Base-by-base conservation (phyloP, 2,329 filamentous ascomycete species). In the Neopestalotiopsis rosae region DNA sequence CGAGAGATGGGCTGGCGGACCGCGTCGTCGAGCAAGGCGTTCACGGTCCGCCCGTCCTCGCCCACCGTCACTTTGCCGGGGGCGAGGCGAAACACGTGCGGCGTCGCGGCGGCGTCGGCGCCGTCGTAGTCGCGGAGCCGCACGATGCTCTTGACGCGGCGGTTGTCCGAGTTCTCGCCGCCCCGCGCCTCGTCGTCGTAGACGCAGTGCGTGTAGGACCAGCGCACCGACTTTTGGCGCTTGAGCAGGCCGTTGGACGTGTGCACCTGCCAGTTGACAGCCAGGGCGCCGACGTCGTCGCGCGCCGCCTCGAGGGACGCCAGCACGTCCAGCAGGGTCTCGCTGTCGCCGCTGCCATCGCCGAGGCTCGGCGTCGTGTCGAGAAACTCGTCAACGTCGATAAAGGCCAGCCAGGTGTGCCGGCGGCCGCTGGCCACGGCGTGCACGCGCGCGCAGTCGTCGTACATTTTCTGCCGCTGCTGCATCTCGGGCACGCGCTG, bases 381-480 rank as follows among this genome's bases (percentile, higher is more conserved):
- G 30, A 79, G 69, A 67, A 79, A 80, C 69, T 80, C 77, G 66
- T 79, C 77, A 24, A 69, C 71, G 70, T 79, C 78, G 38, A 79
- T 70, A 67, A 77, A 79, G 9, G 73, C 78, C 20, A 79, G 76
- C 77, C 77, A 79, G 10, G 71, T 77, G 68, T 79, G 76, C 14
- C 71, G 71, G 14, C 45, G 45, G 10, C 34, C 34, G 34, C 34
- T 38, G 5, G 17, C 34, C 14, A 69, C 69, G 32, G 74, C 73
- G 57, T 73, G 76, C 9, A 67, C 66, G 20, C 69, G 62, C 38
- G 65, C 40, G 73, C 69, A 70, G 45, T 68, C 66, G 61, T 67
- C 52, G 66, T 69, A 69, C 24, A 69, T 20, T 34, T 69, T 68
- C 66, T 68, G 58, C 66, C 68, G 68, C 66, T 68, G 58, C 66